phyloP scores from a whole-genome alignment of 768 basidiomycete species.

The Tricholoma terreum region DNA sequence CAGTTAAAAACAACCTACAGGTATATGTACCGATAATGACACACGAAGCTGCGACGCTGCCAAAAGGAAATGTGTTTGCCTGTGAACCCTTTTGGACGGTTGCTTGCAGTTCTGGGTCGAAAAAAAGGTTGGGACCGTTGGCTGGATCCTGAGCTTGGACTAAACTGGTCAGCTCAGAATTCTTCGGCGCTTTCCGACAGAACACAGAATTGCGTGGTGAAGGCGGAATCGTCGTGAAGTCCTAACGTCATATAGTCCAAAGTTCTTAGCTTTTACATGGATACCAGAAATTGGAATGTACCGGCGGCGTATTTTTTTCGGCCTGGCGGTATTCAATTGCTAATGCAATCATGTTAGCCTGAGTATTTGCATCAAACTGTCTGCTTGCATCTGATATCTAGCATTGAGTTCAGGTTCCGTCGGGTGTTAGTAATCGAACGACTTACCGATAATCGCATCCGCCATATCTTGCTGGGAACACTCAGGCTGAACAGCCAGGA shows the following conservation, averaged over 20 bases:
- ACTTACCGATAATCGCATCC: conserved; percentile 51
- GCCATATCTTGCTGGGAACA: conserved; percentile 59
- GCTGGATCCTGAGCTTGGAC: conserved; percentile 52
- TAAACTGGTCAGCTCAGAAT: conserved; percentile 45
- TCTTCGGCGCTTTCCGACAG: conserved; percentile 52
- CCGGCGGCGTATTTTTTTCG: conserved; percentile 61
- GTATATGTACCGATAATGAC: neutral
- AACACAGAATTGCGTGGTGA: conserved; percentile 52
- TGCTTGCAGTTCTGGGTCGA: conserved; percentile 38
- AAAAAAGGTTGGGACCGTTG: conserved; percentile 51
- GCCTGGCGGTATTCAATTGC: conserved; percentile 52
- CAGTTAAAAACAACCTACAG: neutral
- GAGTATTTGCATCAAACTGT: conserved; percentile 50
- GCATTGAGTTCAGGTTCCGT: neutral
- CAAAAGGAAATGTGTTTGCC: conserved; percentile 46
- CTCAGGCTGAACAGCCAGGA: conserved; percentile 49
- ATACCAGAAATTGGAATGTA: conserved; percentile 19
- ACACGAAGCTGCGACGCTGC: conserved; percentile 23
- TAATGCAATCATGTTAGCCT: conserved; percentile 48
- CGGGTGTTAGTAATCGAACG: no score
- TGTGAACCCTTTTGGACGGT: conserved; percentile 47
- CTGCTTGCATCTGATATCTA: conserved; percentile 42
- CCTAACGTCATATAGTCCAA: conserved; percentile 27
- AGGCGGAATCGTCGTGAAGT: conserved; percentile 52
- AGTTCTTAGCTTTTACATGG: neutral